These are phyloP conservation scores for Colletotrichum sp. DNA, from an alignment of 2,329 filamentous ascomycete genomes.

Conservation along the genomic window DNA sequence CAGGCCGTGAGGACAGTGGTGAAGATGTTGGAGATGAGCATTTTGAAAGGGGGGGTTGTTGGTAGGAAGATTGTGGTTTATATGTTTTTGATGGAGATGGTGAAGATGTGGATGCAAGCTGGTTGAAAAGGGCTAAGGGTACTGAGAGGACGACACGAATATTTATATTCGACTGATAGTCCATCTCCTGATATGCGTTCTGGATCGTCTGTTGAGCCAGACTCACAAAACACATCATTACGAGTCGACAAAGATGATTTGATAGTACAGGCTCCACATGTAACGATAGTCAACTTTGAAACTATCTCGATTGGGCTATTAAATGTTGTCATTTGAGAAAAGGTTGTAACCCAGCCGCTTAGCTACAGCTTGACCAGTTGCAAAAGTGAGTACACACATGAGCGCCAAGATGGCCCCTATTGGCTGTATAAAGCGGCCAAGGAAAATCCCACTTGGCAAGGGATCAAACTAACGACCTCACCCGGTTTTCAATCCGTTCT, in stretches of 20 bases:
- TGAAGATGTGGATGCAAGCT: background rate
- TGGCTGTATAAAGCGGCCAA: background rate
- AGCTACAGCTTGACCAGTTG: background rate
- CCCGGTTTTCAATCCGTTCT: background rate
- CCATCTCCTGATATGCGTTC: rapidly evolving
- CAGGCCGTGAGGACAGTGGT: background rate
- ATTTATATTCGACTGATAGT: background rate
- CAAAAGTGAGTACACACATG: background rate
- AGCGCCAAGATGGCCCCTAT: background rate
- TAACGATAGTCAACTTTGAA: background rate
- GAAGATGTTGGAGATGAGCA: background rate
- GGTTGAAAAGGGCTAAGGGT: background rate
- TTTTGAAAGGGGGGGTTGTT: background rate
- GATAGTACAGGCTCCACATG: rapidly evolving
- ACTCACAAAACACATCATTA: background rate
- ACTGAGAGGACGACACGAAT: background rate
- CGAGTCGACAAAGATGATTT: rapidly evolving
- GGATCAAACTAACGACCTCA: background rate
- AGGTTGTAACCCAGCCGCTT: background rate
- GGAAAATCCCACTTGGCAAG: background rate
- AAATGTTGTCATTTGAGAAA: background rate
- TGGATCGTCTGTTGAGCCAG: rapidly evolving
- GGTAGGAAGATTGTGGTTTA: rapidly evolving
- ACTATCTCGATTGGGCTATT: background rate
- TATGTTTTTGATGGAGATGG: background rate